Evolutionary conservation across 495 filamentous ascomycete genomes (phyloP).

Genomic region (Sphaerosporella brunnea): DNA sequence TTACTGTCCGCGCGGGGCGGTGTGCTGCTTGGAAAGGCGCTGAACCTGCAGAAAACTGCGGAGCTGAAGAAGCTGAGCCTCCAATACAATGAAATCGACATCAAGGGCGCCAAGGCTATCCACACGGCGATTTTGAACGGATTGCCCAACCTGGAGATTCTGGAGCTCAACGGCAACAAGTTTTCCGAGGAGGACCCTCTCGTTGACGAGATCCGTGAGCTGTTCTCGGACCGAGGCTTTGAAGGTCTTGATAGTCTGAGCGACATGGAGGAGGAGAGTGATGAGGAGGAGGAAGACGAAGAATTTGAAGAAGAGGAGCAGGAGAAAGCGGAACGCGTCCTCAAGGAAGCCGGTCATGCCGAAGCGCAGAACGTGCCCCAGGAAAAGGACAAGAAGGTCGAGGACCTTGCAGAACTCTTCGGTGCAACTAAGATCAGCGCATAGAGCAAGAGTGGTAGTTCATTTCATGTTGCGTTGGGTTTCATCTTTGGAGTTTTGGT

Average conservation of each 20-base stretch:
- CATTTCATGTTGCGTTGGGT: not conserved
- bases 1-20: conserved; percentile 66
- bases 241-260: conserved; percentile 71
- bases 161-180: conserved; percentile 95
- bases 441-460: not conserved
- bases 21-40: conserved; percentile 49
- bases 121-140: conserved; percentile 42
- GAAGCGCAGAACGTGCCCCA: conserved; percentile 25
- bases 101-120: conserved; percentile 50
- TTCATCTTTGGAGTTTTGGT: not conserved
- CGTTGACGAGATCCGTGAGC: conserved; percentile 51
- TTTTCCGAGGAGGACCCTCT: conserved; percentile 69
- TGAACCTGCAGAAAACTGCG: conserved; percentile 55
- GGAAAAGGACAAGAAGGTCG: conserved; percentile 59
- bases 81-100: conserved; percentile 88
- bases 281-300: conserved; percentile 42
- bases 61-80: conserved; percentile 63
- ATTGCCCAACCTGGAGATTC: conserved; percentile 29
- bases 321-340: conserved; percentile 52
- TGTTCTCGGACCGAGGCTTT: conserved; percentile 54
- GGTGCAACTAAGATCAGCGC: conserved; percentile 39
- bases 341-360: conserved; percentile 17
- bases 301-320: conserved; percentile 47
- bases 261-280: conserved; percentile 57
- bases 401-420: conserved; percentile 57